Conservation (phyloP, 106 monocot species). For the Cymbidium sinense region DNA sequence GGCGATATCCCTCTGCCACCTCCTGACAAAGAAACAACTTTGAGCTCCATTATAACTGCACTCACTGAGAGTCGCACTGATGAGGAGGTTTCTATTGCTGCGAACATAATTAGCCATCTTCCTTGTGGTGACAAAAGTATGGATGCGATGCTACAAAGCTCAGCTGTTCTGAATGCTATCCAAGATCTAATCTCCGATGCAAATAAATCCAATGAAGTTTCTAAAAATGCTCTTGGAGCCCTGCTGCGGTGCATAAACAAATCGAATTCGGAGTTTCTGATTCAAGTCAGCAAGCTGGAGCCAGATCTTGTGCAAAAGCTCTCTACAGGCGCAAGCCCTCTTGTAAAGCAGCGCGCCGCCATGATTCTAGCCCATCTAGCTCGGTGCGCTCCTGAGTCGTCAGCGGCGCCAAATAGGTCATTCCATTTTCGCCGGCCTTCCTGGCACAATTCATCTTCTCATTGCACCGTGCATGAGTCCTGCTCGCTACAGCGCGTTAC, state of each 20-base stretch:
- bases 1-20: conserved; percentile 8
- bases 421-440: not conserved
- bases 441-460: not conserved
- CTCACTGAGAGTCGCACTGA: not conserved
- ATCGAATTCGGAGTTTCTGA: conserved; percentile 3
- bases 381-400: not conserved
- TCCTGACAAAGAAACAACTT: conserved; percentile 4
- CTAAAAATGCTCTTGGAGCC: conserved; percentile 11
- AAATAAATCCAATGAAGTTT: not conserved
- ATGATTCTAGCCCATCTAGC: conserved; percentile 7
- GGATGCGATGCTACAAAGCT: conserved; percentile 5
- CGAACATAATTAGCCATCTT: conserved; percentile 14
- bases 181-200: not conserved
- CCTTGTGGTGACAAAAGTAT: conserved; percentile 1
- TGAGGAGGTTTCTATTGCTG: conserved; percentile 12
- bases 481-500: not conserved
- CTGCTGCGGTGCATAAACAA: conserved; percentile 7
- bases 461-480: conserved; percentile 6
- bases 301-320: conserved; percentile 8
- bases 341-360: conserved; percentile 7
- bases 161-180: conserved; percentile 6
- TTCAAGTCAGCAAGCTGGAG: conserved; percentile 1
- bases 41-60: not conserved
- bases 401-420: too few species aligned
- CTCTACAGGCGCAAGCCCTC: conserved; percentile 11